Evolutionary conservation across 169 alveolate genomes (phyloP), one percentile per base, ranked within the genome.

Genomic region (Prorocentrum cordatum): DNA sequence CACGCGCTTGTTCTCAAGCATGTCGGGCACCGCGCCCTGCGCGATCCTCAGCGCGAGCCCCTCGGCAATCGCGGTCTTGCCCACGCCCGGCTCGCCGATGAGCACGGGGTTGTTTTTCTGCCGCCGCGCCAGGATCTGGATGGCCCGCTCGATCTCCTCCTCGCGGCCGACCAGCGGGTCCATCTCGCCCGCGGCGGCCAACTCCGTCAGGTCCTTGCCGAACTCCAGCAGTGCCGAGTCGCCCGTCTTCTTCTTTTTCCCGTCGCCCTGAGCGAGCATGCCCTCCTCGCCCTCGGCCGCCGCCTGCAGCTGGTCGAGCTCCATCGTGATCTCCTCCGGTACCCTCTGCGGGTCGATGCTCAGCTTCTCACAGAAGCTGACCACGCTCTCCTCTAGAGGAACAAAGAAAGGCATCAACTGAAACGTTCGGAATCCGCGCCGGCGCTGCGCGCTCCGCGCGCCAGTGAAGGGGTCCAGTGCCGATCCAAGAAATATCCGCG

Each of bases 81-180:
- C 98, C 31, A 96, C 97, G 36, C 97, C 97, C 0, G 97, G 97
- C 80, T 95, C 97, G 1, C 97, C 97, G 35, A 95, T 92, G 59
- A 95, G 79, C 87, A 94, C 92, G 94, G 77, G 96, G 73, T 95
- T 95, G 93, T 94, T 94, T 94, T 95, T 95, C 5, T 95, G 94
- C 32, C 96, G 80, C 59, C 97, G 87, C 20, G 96, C 93, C 16
- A 95, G 93, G 22, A 95, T 94, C 58, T 95, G 96, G 14, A 95
- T 91, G 18, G 95, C 93, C 62, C 97, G 93, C 39, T 95, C 92
- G 32, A 95, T 94, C 92, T 95, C 97, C 75, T 2, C 93, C 36
- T 92, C 95, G 26, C 97, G 92, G 18, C 97, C 97, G 16, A 95
- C 94, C 38, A 95, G 96, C 0, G 97, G 97, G 77, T 95, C 97